These are phyloP conservation scores for Pseudoscleropodium purum DNA, from an alignment of 225 moss, liverwort and hornwort genomes.

Conservation along the genomic window DNA sequence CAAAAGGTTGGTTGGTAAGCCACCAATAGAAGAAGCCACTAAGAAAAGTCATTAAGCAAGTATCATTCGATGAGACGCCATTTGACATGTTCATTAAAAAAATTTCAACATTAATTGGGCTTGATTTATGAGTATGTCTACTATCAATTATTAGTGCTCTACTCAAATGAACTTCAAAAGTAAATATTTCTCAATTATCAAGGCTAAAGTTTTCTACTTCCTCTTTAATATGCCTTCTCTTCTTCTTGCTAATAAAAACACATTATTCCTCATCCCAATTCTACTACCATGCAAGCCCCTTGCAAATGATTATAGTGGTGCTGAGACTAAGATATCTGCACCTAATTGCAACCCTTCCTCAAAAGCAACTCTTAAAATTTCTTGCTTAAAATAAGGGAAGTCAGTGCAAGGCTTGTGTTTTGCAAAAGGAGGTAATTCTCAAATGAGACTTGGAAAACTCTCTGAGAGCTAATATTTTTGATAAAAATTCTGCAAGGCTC, in stretches of 20 bases:
- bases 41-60: background rate
- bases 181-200: too few relatives aligned
- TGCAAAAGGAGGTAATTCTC: background rate
- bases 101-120: too few relatives aligned
- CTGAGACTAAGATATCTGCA: background rate
- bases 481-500: background rate
- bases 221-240: background rate
- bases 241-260: background rate
- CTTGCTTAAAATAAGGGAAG: background rate
- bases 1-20: background rate
- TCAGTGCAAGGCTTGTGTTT: background rate
- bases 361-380: background rate
- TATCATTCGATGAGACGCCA: background rate
- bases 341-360: background rate
- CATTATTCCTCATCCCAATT: background rate
- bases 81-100: fast-evolving
- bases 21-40: background rate
- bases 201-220: background rate
- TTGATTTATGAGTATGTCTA: background rate
- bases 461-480: background rate
- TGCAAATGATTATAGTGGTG: background rate
- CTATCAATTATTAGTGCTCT: background rate
- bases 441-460: background rate
- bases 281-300: background rate
- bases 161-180: background rate